Evolutionary conservation across 1,139 yeast genomes (phyloP), one percentile per base, ranked within the genome.

Genomic region (Arxiozyma telluris): DNA sequence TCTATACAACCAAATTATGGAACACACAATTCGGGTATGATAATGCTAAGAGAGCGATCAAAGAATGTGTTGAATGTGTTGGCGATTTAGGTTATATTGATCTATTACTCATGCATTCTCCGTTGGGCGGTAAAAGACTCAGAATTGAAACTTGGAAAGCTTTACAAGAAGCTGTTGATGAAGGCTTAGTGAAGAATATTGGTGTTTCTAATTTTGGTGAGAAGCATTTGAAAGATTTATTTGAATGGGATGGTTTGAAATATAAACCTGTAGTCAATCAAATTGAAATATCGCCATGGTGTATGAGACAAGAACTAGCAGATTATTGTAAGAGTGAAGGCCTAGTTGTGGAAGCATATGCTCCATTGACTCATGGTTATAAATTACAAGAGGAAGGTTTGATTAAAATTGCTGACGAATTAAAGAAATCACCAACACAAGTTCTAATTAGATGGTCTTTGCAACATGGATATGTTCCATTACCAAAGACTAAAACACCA

Each of bases 221-320:
- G n/a, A 74, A 75, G 38, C 90, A 84, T 63, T 63, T 85, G 18
- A 72, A 80, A 57, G 86, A 84, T 67, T 71, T 84, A 41, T 65
- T 81, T 34, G 60, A 64, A 12, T 82, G 85, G 83, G 70, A 74
- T 0, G 78, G 73, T 1, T 69, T 83, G 55, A 77, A 71, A 59
- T 65, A 76, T 55, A 74, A 73, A 55, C 93, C 91, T 0, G 83
- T 86, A 39, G 79, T 81, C 12, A 80, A 84, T 62, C 86, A 83
- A 65, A 78, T 85, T 57, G 91, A 85, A 67, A 78, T 85, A 20
- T 82, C 87, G 58, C 93, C 91, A 0, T 85, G 90, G 89, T 74
- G 83, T 54, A 83, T 82, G 87, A 74, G 89, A 61, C 73, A 74
- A 44, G 84, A 84, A 44, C 69, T 85, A 53, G 80, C 82, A 3